Evolutionary conservation across 805 yeast genomes (phyloP).

Genomic region (Kockiozyma suomiensis): DNA sequence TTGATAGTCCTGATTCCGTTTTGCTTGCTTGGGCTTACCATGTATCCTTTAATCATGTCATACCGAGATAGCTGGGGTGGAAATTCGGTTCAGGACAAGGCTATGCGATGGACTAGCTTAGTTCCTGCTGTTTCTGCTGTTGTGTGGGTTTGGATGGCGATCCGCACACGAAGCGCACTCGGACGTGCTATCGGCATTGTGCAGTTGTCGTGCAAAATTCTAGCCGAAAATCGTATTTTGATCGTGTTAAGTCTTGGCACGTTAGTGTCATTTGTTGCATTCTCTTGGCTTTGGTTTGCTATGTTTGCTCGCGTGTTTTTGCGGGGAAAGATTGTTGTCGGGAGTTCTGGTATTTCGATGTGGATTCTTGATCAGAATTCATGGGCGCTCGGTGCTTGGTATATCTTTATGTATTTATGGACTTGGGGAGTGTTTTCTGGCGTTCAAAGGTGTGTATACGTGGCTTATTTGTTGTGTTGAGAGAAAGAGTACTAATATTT

Average conservation of each 20-base stretch:
- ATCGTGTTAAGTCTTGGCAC: conserved; percentile 39
- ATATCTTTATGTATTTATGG: conserved; percentile 47
- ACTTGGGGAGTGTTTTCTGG: conserved; percentile 48
- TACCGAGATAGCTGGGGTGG: conserved; percentile 41
- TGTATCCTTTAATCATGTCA: conserved; percentile 42
- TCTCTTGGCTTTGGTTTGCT: conserved; percentile 44
- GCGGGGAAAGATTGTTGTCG: conserved; percentile 29
- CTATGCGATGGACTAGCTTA: conserved; percentile 41
- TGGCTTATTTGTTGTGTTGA: background rate
- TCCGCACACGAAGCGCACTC: conserved; percentile 37
- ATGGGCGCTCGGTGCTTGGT: conserved; percentile 42
- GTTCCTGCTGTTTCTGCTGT: conserved; percentile 37
- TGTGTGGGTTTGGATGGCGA: conserved; percentile 39
- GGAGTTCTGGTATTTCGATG: conserved; percentile 19
- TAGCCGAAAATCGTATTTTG: conserved; percentile 41
- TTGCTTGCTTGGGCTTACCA: conserved; percentile 35
- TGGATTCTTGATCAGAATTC: conserved; percentile 39
- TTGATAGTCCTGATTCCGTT: conserved; percentile 40
- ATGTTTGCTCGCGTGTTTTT: conserved; percentile 42
- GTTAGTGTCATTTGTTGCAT: conserved; percentile 38
- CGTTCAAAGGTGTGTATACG: conserved; percentile 37
- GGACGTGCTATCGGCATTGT: conserved; percentile 44
- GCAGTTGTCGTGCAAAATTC: conserved; percentile 43
- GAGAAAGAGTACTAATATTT: background rate
- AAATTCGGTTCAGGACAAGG: conserved; percentile 39